These are phyloP conservation scores for Mortierella claussenii DNA, from an alignment of 192 early-diverging fungal genomes.

Conservation along the genomic window DNA sequence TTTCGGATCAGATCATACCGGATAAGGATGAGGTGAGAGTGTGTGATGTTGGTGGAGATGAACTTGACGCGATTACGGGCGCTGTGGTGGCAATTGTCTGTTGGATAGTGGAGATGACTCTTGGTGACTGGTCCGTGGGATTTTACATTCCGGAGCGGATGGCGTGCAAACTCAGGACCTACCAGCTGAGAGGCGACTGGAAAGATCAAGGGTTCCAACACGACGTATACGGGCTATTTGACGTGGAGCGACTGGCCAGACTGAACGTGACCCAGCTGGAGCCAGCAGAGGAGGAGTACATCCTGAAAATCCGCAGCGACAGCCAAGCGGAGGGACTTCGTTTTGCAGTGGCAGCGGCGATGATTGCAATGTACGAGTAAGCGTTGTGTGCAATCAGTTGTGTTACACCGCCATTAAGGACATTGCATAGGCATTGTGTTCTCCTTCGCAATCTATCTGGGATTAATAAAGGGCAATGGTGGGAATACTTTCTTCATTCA, in stretches of 20 bases:
- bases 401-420: too few relatives aligned
- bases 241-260: neutral
- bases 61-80: neutral
- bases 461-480: too few relatives aligned
- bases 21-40: neutral
- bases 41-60: constrained; percentile 16
- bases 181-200: too few relatives aligned
- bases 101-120: neutral
- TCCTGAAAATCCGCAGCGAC: neutral
- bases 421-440: too few relatives aligned
- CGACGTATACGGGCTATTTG: neutral
- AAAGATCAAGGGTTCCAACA: neutral
- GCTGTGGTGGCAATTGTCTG: neutral
- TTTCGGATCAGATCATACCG: neutral
- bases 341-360: neutral
- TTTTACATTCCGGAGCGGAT: constrained; percentile 9
- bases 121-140: neutral
- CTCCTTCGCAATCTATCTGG: too few relatives aligned
- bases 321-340: neutral
- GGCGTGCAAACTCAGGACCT: neutral
- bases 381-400: too few relatives aligned
- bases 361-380: constrained; percentile 2
- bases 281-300: constrained; percentile 16
- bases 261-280: neutral
- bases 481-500: too few relatives aligned